Conservation (phyloP, 2,329 filamentous ascomycete species). For the Coniochaeta ligniaria region DNA sequence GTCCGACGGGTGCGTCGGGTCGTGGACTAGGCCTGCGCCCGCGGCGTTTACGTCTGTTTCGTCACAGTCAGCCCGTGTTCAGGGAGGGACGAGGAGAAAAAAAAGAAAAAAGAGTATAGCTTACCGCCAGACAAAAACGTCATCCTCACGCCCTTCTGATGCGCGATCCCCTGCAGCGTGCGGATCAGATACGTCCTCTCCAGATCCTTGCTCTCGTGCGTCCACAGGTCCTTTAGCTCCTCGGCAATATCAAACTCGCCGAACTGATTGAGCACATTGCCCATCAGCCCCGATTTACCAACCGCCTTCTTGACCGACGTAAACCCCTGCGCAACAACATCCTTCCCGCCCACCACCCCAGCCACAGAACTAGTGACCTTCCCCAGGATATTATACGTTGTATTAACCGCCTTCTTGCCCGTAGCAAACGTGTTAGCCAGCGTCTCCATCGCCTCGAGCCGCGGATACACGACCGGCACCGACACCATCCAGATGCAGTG, state of each 20-base stretch:
- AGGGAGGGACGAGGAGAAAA: neutral
- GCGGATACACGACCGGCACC: conserved; percentile 83
- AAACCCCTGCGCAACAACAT: conserved; percentile 87
- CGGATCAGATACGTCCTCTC: conserved; percentile 95
- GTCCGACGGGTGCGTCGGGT: conserved; percentile 82
- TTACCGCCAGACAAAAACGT: conserved; percentile 86
- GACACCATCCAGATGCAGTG: conserved; percentile 96
- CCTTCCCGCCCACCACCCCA: conserved; percentile 90
- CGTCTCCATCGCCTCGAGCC: conserved; percentile 85
- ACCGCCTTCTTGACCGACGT: conserved; percentile 94
- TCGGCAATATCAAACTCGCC: conserved; percentile 93
- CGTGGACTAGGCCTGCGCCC: conserved; percentile 89
- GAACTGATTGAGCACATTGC: conserved; percentile 89
- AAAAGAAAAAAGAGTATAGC: conserved; percentile 13
- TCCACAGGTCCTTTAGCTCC: conserved; percentile 95
- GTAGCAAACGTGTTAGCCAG: conserved; percentile 86
- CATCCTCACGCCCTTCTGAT: conserved; percentile 94
- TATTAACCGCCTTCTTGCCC: conserved; percentile 93
- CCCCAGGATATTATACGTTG: conserved; percentile 90
- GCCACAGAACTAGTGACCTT: conserved; percentile 94
- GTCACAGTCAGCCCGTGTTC: no score
- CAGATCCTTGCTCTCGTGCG: conserved; percentile 94
- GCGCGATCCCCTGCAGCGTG: conserved; percentile 88
- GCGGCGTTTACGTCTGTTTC: conserved; percentile 76
- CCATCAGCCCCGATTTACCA: conserved; percentile 93